These are phyloP conservation scores for Flaveria linearis DNA, from an alignment of 129 eudicot species.

Conservation along the genomic window DNA sequence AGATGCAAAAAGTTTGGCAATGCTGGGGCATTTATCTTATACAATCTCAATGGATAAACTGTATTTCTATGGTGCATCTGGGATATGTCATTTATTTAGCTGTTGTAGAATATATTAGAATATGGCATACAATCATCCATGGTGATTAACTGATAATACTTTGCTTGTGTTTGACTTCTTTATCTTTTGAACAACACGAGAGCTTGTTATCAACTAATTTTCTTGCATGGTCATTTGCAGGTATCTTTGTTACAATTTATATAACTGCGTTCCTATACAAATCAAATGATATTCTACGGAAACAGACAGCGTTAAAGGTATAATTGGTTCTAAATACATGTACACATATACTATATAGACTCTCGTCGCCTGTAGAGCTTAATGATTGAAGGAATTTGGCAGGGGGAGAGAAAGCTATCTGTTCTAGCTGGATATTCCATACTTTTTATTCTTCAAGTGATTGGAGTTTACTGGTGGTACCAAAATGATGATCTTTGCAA, in stretches of 20 bases:
- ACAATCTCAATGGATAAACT: neutral
- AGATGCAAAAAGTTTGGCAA: too few relatives aligned
- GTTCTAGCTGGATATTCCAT: constrained; percentile 59
- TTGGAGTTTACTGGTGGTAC: constrained; percentile 75
- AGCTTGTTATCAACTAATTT: neutral
- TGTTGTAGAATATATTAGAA: neutral
- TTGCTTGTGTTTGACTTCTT: neutral
- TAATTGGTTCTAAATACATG: neutral
- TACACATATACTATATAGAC: neutral
- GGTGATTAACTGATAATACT: neutral
- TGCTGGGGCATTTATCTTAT: neutral
- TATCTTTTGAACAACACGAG: neutral
- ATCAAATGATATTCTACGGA: constrained; percentile 73
- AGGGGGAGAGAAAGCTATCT: constrained; percentile 72
- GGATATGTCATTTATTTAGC: neutral
- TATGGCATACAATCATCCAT: neutral
- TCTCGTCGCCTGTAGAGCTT: neutral
- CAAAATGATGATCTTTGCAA: constrained; percentile 60
- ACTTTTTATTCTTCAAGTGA: constrained; percentile 61
- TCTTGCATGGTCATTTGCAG: constrained; percentile 46
- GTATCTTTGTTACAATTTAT: constrained; percentile 67
- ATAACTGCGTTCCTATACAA: constrained; percentile 70
- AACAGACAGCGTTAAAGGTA: constrained; percentile 78
- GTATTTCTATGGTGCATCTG: neutral
- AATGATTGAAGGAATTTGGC: constrained; percentile 23